These are phyloP conservation scores for Diaporthe helianthi DNA, from an alignment of 2,329 filamentous ascomycete genomes.

Conservation along the genomic window DNA sequence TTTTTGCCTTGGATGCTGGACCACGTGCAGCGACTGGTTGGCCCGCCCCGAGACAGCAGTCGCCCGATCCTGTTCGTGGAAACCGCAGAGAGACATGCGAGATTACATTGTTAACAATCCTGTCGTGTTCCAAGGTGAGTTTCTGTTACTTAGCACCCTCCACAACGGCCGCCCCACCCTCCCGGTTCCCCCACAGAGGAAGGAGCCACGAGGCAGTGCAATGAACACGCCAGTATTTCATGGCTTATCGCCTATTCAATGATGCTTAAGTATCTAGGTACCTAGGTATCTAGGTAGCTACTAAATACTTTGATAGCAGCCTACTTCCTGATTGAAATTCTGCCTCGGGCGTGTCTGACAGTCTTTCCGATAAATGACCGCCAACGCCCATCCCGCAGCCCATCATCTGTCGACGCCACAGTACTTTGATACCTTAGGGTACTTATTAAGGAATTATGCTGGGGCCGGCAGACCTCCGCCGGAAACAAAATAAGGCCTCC, in stretches of 20 bases:
- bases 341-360: background rate
- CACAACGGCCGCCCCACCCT: too few species aligned
- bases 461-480: constrained; percentile 10
- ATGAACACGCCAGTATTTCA: background rate
- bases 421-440: too few species aligned
- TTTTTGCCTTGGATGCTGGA: constrained; percentile 13
- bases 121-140: too few species aligned
- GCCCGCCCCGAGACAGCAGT: background rate
- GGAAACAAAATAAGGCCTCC: constrained; percentile 17
- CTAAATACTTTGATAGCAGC: background rate
- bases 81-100: too few species aligned
- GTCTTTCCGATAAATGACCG: constrained; percentile 1
- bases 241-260: background rate
- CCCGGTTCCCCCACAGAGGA: too few species aligned
- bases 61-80: constrained; percentile 17
- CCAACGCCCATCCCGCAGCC: constrained; percentile 17
- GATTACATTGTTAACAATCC: too few species aligned
- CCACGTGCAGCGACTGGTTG: background rate
- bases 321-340: background rate
- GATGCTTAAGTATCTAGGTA: background rate
- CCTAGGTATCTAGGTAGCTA: too few species aligned
- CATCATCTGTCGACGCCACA: background rate
- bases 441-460: too few species aligned
- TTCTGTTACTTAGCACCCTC: too few species aligned
- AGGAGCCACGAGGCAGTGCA: constrained; percentile 7